A percentile compares a stretch with the other conserved stretches of the same genome.
Evolutionary conservation across 208 protist genomes (phyloP).

Genomic region (Naegleria gruberi): DNA sequence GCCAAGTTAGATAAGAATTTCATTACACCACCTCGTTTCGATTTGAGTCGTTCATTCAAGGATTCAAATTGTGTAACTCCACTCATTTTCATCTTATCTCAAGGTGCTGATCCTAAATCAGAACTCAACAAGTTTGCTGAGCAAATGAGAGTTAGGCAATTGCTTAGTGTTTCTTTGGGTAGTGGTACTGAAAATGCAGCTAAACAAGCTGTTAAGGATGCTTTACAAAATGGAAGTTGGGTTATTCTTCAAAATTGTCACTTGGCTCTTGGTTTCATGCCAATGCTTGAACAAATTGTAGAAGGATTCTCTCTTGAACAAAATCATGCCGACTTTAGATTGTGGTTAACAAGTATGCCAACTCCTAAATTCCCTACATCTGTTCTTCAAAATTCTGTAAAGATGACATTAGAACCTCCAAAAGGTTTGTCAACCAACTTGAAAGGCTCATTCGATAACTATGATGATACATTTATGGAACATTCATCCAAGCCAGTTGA

Average conservation of each 20-base stretch:
- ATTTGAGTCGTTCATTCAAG: conserved; percentile 84
- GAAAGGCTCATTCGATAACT: conserved; percentile 46
- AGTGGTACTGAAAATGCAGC: conserved; percentile 94
- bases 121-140: conserved; percentile 92
- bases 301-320: conserved; percentile 68
- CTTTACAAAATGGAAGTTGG: conserved; percentile 86
- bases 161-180: conserved; percentile 90
- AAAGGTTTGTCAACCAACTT: conserved; percentile 92
- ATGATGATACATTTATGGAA: conserved; percentile 70
- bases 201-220: conserved; percentile 80
- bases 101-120: conserved; percentile 91
- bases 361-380: conserved; percentile 88
- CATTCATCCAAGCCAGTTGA: conserved; percentile 64
- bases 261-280: conserved; percentile 93
- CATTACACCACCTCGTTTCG: conserved; percentile 89
- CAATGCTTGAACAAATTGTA: conserved; percentile 86
- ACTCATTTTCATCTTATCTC: conserved; percentile 95
- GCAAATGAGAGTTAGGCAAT: conserved; percentile 88
- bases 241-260: conserved; percentile 97
- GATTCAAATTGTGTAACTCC: conserved; percentile 78
- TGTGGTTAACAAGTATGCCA: conserved; percentile 98
- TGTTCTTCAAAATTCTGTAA: conserved; percentile 96
- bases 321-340: conserved; percentile 88
- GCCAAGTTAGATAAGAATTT: conserved; percentile 79
- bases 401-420: conserved; percentile 99